Base-by-base conservation (phyloP, 176 grass and related monocot species). In the Zea mays region DNA sequence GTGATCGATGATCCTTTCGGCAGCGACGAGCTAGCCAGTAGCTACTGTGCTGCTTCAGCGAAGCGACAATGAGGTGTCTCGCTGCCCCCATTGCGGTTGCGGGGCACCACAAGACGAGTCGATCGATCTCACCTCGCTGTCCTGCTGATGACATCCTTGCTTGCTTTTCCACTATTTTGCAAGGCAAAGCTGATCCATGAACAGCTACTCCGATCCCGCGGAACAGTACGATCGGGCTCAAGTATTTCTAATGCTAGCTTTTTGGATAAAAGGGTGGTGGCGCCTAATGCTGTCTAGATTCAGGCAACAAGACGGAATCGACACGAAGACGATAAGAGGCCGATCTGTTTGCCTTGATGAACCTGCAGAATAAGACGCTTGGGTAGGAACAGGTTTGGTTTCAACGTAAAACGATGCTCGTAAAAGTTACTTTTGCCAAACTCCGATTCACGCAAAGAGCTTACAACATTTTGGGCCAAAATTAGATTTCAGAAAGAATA, bases 161-260 rank as follows among this genome's bases (percentile, higher is more conserved):
- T n/a, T 7, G 62, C 51, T 65, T 69, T 69, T 44, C 54, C 36
- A 78, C 45, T n/a, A 6, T 63, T 84, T 62, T 79, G 55, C 75
- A 47, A 38, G 54, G 2, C 52, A 60, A 63, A 62, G 81, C 17
- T 69, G 69, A 83, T 79, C 74, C 34, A 16, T 61, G 54, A 69
- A 79, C 69, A 69, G 64, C 70, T 41, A 46, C 75, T 74, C n/a
- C n/a, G n/a, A n/a, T n/a, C 75, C 75, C 4, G 45, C 16, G 45
- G 61, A 20, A 45, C 15, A 8, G 80, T 52, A 67, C 62, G 6
- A 79, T 74, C 27, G 37, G 10, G 7, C 63, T 84, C 43, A 8
- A 72, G 49, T 19, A 80, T 70, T 80, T 75, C 21, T 80, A 57
- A 57, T 41, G 46, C 36, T 75, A 47, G 21, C 70, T 63, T 84